Base-by-base conservation (phyloP, 2,329 filamentous ascomycete species). In the Fusarium nodosum region DNA sequence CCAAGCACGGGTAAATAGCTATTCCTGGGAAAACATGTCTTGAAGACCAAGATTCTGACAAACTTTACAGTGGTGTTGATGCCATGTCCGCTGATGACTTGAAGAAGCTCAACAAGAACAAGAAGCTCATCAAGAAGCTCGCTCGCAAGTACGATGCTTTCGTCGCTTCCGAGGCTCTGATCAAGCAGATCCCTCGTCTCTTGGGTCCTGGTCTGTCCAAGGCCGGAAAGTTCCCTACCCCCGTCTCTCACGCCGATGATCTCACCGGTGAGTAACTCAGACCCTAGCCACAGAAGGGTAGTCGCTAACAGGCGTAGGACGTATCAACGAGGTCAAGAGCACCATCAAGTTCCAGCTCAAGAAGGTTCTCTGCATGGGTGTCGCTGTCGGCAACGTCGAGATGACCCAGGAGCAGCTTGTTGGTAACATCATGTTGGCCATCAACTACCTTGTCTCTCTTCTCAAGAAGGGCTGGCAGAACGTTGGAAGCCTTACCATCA, bases 81-180 rank as follows among this genome's bases (percentile, higher is more conserved):
- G 94, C 95, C 87, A 98, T 98, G 96, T 97, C 93, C 80, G 86
- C 93, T 75, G 96, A 99, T 80, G 96, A 99, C 86, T 87, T 99
- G 87, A 99, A 99, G 93, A 99, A 99, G 92, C 93, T 99, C 77
- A 99, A 99, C 92, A 99, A 99, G 93, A 99, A 99, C 93, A 98
- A 99, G 93, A 99, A 99, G 92, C 91, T 98, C 81, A 97, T 99
- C 91, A 99, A 99, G 94, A 99, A 99, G 92, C 93, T 99, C 76
- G 96, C 96, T 73, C 94, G 94, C 91, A 99, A 99, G 90, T 98
- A 99, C 91, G 96, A 99, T 85, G 96, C 96, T 78, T 99, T 99
- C 87, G 86, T 99, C 82, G 92, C 96, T 83, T 98, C 95, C 82
- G 96, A 99, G 82, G 87, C 92, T 80, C 87, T 99, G 81, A 97